These are phyloP conservation scores for Fusarium poae DNA, from an alignment of 2,329 filamentous ascomycete genomes.

Conservation along the genomic window DNA sequence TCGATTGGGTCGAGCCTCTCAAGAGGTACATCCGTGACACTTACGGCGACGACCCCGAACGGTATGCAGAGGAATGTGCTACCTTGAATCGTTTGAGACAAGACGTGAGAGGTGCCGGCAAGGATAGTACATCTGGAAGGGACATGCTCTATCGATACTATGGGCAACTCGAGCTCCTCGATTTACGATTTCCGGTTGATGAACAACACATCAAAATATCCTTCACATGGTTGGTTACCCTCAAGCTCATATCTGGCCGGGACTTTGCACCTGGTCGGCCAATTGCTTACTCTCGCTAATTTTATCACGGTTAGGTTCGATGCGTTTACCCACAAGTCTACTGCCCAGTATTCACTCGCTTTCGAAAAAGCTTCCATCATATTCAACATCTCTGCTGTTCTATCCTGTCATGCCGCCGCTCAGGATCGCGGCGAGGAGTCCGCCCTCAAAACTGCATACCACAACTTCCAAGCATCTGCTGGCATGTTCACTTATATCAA, in stretches of 20 bases:
- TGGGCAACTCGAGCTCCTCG: conserved; percentile 93
- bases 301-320: conserved; percentile 79
- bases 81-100: conserved; percentile 95
- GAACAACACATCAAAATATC: conserved; percentile 99
- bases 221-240: conserved; percentile 85
- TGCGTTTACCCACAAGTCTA: conserved; percentile 99
- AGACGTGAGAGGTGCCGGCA: conserved; percentile 97
- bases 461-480: conserved; percentile 96
- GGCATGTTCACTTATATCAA: conserved; percentile 99
- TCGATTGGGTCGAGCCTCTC: conserved; percentile 94
- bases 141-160: conserved; percentile 98
- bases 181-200: conserved; percentile 95
- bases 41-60: conserved; percentile 96
- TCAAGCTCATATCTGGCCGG: background rate
- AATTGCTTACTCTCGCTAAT: conserved; percentile 18
- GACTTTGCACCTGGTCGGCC: background rate
- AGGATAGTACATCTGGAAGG: conserved; percentile 92
- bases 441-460: conserved; percentile 95
- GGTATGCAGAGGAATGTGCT: conserved; percentile 94
- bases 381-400: conserved; percentile 97
- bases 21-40: conserved; percentile 94
- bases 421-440: conserved; percentile 93
- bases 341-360: conserved; percentile 93
- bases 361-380: conserved; percentile 99
- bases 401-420: conserved; percentile 93